phyloP scores from a whole-genome alignment of 371 early-diverging fungal genomes.

The Actinomortierella ambigua region DNA sequence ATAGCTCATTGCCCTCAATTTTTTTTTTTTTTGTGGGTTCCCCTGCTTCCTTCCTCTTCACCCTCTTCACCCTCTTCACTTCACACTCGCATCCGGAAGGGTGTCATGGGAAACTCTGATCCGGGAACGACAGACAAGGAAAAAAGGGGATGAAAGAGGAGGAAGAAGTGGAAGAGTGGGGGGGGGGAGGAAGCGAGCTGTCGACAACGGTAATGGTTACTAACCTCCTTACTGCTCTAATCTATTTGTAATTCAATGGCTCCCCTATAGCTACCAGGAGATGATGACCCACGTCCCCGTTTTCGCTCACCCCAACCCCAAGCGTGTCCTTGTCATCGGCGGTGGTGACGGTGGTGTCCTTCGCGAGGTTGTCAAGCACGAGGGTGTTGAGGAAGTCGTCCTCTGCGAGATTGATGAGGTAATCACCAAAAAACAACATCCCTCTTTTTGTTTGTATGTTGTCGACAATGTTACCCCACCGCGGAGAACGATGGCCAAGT shows the following conservation, averaged over 20 bases:
- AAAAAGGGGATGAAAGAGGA: no score
- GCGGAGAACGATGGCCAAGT: neutral
- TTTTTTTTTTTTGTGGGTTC: neutral
- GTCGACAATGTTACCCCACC: no score
- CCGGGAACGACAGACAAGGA: no score
- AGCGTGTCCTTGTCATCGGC: slow-evolving; percentile 97
- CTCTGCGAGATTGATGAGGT: slow-evolving; percentile 96
- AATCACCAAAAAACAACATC: neutral
- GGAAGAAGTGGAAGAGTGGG: no score
- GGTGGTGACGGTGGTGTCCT: slow-evolving; percentile 99
- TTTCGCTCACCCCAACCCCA: slow-evolving; percentile 94
- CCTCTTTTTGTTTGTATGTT: no score
- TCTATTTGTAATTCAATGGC: neutral
- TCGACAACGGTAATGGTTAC: no score
- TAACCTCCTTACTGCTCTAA: neutral
- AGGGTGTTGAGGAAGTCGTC: slow-evolving; percentile 85
- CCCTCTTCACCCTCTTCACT: slow-evolving; percentile 5
- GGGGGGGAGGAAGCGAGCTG: no score
- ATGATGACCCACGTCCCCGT: slow-evolving; percentile 97
- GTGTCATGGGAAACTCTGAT: no score
- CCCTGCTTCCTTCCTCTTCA: no score
- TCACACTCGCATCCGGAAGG: no score
- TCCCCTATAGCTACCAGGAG: slow-evolving; percentile 85
- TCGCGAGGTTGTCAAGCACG: slow-evolving; percentile 96
- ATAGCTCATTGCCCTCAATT: slow-evolving; percentile 5